These are phyloP conservation scores for Linnemannia hyalina DNA, from an alignment of 192 early-diverging fungal species.

Conservation along the genomic window DNA sequence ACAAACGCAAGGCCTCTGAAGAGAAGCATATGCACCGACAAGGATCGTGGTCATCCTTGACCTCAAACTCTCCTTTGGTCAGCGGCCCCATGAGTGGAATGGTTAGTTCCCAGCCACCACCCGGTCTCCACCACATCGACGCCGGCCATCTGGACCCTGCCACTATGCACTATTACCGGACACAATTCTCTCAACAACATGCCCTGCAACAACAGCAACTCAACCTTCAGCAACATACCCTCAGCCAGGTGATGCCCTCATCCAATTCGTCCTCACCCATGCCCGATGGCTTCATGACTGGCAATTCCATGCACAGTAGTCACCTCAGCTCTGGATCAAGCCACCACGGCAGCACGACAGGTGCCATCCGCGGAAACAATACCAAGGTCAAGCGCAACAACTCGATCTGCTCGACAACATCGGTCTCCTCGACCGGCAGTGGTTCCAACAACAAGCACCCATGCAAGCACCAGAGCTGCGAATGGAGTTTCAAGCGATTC, in stretches of 20 bases:
- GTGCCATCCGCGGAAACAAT: conserved; percentile 44
- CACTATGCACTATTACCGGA: conserved; percentile 55
- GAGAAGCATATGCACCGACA: conserved; percentile 53
- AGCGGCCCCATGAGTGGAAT: conserved; percentile 16
- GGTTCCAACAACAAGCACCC: conserved; percentile 59
- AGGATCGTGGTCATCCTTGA: conserved; percentile 48
- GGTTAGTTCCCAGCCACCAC: conserved; percentile 22
- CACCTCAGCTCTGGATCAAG: conserved; percentile 9
- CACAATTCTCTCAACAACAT: conserved; percentile 51
- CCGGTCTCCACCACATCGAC: conserved; percentile 49
- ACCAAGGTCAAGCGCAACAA: conserved; percentile 58
- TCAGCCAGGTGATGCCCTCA: conserved; percentile 47
- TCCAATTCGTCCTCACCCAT: conserved; percentile 37
- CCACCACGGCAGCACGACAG: conserved; percentile 27
- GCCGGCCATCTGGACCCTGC: conserved; percentile 44
- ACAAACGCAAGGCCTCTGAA: conserved; percentile 51
- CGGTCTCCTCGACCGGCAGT: conserved; percentile 47
- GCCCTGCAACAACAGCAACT: conserved; percentile 31
- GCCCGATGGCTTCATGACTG: conserved; percentile 40
- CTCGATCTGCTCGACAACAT: conserved; percentile 61
- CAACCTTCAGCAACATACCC: conserved; percentile 28
- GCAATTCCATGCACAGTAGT: conserved; percentile 4
- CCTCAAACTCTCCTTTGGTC: conserved; percentile 26
- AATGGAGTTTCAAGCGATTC: conserved; percentile 81
- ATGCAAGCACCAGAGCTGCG: conserved; percentile 66